Base-by-base conservation (phyloP, 768 basidiomycete genomes). In the Imleria badia region DNA sequence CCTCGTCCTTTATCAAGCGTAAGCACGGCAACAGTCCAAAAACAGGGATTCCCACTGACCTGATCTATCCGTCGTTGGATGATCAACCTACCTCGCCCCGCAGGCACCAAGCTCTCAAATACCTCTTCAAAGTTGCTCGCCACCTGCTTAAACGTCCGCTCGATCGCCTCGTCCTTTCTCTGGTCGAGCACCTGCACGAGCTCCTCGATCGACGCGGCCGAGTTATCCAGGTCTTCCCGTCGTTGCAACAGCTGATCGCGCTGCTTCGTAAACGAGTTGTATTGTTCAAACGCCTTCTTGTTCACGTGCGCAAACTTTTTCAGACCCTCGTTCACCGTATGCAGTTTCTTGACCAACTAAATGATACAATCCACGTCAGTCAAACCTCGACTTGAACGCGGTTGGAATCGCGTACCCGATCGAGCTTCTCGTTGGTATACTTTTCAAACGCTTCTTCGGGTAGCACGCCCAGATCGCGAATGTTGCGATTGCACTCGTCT, bases 281-380 rank as follows among this genome's bases (percentile, higher is more conserved):
- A 98, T 70, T 98, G 96, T 69, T 99, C 97, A 67, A 96, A 96
- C 1, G 96, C 97, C 67, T 98, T 98, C 79, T 99, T 99, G 78
- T 99, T 99, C 58, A 98, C 96, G 67, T 98, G 94, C 0, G 94
- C 91, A 65, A 95, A 99, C 70, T 94, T 96, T 71, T 97, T 96
- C 62, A 99, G 76, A 26, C 85, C 83, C 66, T 98, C 95, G 66
- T 98, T 97, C 57, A 94, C 87, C 14, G 81, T 78, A 61, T 96
- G 94, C n/a, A 99, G 79, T 60, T 89, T 89, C 74, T 94, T 96
- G 64, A 95, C 84, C 42, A 99, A 79, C 96, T 99, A 63, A n/a
- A 19, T 56, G 17, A 56, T 17, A 38, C 31, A 6, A 48, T 12
- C 10, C 15, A 20, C 11, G 34, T 64, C 45, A 68, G 52, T 19